These are phyloP conservation scores for Xylariales sp. DNA, from an alignment of 2,329 filamentous ascomycete species.

Conservation along the genomic window DNA sequence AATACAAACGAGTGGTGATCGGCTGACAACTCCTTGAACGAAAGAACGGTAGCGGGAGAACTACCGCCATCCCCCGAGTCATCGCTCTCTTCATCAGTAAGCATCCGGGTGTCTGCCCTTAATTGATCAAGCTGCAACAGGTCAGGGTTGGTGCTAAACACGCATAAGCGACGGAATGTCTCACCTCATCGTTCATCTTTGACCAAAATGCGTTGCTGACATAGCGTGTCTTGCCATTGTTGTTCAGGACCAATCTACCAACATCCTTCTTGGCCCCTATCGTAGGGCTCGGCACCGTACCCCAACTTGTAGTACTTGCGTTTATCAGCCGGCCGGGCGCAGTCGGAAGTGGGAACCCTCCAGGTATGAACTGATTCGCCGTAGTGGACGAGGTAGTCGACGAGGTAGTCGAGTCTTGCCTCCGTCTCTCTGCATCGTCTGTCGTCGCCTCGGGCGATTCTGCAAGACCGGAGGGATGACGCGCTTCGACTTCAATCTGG, in stretches of 20 bases:
- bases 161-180: constrained; percentile 11
- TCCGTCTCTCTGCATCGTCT: constrained; percentile 16
- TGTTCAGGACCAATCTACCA: constrained; percentile 65
- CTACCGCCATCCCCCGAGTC: constrained; percentile 56
- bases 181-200: constrained; percentile 68
- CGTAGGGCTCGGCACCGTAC: constrained; percentile 16
- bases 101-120: constrained; percentile 43
- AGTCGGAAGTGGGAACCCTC: neutral
- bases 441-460: constrained; percentile 33
- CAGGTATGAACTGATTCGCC: neutral
- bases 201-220: constrained; percentile 76
- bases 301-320: constrained; percentile 6
- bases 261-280: constrained; percentile 49
- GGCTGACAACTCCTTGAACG: constrained; percentile 25
- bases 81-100: constrained; percentile 52
- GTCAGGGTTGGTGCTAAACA: neutral
- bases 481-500: constrained; percentile 54
- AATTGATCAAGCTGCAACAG: constrained; percentile 36
- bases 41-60: constrained; percentile 36
- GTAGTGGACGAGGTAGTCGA: constrained; percentile 6
- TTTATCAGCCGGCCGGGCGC: constrained; percentile 1
- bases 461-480: constrained; percentile 28
- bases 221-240: constrained; percentile 64
- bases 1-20: constrained; percentile 69
- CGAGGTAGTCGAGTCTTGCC: constrained; percentile 13